These are phyloP conservation scores for Xylariaceae sp. DNA, from an alignment of 2,329 filamentous ascomycete genomes.

Conservation along the genomic window DNA sequence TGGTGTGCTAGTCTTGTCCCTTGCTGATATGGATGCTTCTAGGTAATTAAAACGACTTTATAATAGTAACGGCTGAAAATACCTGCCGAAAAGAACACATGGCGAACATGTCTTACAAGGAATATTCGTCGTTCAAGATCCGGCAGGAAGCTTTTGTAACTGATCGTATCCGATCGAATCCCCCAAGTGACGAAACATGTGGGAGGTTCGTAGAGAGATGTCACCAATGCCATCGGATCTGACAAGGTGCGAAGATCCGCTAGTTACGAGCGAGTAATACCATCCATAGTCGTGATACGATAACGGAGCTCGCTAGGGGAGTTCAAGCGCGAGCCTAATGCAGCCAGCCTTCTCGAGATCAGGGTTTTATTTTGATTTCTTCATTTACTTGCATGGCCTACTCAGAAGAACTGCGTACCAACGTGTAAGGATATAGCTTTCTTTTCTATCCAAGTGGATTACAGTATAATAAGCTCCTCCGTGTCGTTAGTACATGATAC, in stretches of 20 bases:
- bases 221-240: slow-evolving; percentile 13
- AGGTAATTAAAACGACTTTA: slow-evolving; percentile 13
- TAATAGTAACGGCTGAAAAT: slow-evolving; percentile 17
- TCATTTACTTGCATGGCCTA: neutral
- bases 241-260: slow-evolving; percentile 5
- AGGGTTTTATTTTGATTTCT: neutral
- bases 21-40: slow-evolving; percentile 2
- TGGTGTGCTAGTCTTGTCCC: slow-evolving; percentile 13
- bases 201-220: neutral
- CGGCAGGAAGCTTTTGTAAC: slow-evolving; percentile 27
- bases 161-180: slow-evolving; percentile 27
- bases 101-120: slow-evolving; percentile 22
- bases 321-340: slow-evolving; percentile 1
- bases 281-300: slow-evolving; percentile 2
- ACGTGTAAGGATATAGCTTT: too few relatives aligned
- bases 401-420: neutral
- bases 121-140: slow-evolving; percentile 21
- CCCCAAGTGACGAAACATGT: slow-evolving; percentile 15
- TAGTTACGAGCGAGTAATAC: neutral
- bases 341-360: slow-evolving; percentile 5
- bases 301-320: neutral
- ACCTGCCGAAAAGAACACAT: slow-evolving; percentile 1
- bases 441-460: too few relatives aligned
- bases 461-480: too few relatives aligned
- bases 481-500: neutral